Percentiles rank a stretch among this genome's conserved stretches.
Evolutionary conservation across 306 rosid species (phyloP).

Genomic region (Dryas alaskensis): DNA sequence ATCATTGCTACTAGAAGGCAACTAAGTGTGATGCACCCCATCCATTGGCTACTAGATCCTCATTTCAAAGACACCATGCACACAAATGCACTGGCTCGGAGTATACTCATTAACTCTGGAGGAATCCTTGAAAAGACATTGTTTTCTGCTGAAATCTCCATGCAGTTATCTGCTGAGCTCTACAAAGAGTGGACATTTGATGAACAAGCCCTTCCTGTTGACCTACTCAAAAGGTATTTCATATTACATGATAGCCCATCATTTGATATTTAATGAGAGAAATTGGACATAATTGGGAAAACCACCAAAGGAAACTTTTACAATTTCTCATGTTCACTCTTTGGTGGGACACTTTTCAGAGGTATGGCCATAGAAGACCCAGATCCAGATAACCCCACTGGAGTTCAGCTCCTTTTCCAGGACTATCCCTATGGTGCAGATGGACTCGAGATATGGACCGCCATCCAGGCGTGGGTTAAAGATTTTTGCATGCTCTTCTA

Average conservation of each 20-base stretch:
- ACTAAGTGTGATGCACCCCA: constrained; percentile 72
- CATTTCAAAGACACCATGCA: constrained; percentile 77
- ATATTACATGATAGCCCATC: background rate
- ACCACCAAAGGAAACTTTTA: background rate
- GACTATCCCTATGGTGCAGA: constrained; percentile 80
- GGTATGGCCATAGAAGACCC: constrained; percentile 56
- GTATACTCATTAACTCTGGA: constrained; percentile 48
- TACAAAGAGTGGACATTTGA: constrained; percentile 71
- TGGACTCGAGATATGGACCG: constrained; percentile 75
- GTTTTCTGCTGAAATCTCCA: constrained; percentile 56
- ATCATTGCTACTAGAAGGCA: constrained; percentile 75
- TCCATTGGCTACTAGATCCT: constrained; percentile 58
- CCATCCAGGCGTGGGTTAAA: constrained; percentile 65
- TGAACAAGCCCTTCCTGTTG: constrained; percentile 73
- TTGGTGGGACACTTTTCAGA: constrained; percentile 31
- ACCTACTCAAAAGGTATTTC: constrained; percentile 61
- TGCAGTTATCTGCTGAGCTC: constrained; percentile 59
- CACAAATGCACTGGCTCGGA: constrained; percentile 54
- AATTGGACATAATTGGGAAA: background rate
- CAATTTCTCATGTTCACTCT: background rate
- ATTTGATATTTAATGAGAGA: background rate
- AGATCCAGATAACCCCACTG: constrained; percentile 44
- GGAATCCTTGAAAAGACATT: constrained; percentile 59
- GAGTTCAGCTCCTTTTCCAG: constrained; percentile 49
- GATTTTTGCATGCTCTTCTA: constrained; percentile 63